A percentile compares a stretch with the other conserved stretches of the same genome.
phyloP scores from a whole-genome alignment of 192 early-diverging fungal species.

The Gigaspora rosea region DNA sequence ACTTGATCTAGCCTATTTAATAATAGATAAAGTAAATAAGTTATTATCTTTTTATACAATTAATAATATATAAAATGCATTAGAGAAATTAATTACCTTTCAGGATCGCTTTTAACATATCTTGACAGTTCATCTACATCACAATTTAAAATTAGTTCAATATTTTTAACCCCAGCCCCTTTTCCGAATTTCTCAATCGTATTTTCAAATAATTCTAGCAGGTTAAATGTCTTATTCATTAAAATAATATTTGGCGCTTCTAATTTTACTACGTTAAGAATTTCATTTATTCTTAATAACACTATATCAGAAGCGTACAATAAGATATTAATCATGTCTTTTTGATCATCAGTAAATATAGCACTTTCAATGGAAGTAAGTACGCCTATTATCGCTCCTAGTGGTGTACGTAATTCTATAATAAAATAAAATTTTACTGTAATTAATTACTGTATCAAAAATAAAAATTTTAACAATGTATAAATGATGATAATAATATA shows the following conservation, averaged over 20 bases:
- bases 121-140: too few relatives aligned
- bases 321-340: conserved; percentile 50
- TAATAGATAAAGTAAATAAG: too few relatives aligned
- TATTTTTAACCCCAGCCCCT: too few relatives aligned
- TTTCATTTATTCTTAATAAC: conserved; percentile 43
- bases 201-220: conserved; percentile 46
- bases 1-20: too few relatives aligned
- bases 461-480: conserved; percentile 46
- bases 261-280: conserved; percentile 44
- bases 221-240: conserved; percentile 52
- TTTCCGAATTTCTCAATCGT: conserved; percentile 46
- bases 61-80: conserved; percentile 53
- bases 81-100: conserved; percentile 40
- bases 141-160: too few relatives aligned
- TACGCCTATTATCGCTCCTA: conserved; percentile 47
- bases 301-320: conserved; percentile 45
- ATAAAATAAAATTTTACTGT: background rate
- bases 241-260: conserved; percentile 45
- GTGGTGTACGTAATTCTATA: conserved; percentile 36
- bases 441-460: background rate
- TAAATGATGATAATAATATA: conserved; percentile 44
- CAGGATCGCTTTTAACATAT: too few relatives aligned
- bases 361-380: conserved; percentile 45
- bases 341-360: conserved; percentile 38
- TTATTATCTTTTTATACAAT: conserved; percentile 34